Percentiles rank a stretch among this genome's conserved stretches.
Evolutionary conservation across 257 asterid genomes (phyloP).

Genomic region (Rauvolfia tetraphylla): DNA sequence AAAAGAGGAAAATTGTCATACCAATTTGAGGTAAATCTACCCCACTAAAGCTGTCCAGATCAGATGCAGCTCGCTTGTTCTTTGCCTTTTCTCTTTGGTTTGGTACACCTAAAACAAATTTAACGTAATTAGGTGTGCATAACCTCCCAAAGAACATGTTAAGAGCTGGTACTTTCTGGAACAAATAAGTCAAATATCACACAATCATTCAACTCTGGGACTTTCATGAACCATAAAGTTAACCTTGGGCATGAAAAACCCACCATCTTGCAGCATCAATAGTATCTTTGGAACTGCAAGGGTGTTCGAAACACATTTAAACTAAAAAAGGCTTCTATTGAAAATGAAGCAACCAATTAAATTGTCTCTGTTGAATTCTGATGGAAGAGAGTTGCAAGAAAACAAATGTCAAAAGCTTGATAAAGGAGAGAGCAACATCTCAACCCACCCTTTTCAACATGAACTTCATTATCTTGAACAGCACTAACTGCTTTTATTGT

Average conservation of each 20-base stretch:
- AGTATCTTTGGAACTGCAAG: background rate
- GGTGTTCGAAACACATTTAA: background rate
- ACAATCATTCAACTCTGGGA: background rate
- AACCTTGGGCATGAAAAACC: background rate
- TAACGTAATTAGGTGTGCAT: background rate
- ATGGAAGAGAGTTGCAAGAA: background rate
- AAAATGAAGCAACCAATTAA: background rate
- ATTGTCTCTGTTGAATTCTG: background rate
- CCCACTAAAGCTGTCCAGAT: slow-evolving; percentile 4
- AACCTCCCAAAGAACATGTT: background rate
- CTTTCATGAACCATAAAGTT: background rate
- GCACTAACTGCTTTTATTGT: slow-evolving; percentile 3
- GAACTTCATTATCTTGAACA: slow-evolving; percentile 21
- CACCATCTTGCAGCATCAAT: background rate
- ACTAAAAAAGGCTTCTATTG: too few species aligned
- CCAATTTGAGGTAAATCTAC: slow-evolving; percentile 13
- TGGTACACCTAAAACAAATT: slow-evolving; percentile 24
- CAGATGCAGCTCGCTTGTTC: slow-evolving; percentile 35
- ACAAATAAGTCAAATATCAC: background rate
- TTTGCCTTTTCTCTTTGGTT: slow-evolving; percentile 18
- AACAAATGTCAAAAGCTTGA: background rate
- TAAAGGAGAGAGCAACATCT: slow-evolving; percentile 3
- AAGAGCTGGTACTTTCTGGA: background rate
- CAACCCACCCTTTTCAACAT: slow-evolving; percentile 16
- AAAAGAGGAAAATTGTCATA: slow-evolving; percentile 9